These are phyloP conservation scores for Cavenderia fasciculata DNA, from an alignment of 78 protist genomes.

Conservation along the genomic window DNA sequence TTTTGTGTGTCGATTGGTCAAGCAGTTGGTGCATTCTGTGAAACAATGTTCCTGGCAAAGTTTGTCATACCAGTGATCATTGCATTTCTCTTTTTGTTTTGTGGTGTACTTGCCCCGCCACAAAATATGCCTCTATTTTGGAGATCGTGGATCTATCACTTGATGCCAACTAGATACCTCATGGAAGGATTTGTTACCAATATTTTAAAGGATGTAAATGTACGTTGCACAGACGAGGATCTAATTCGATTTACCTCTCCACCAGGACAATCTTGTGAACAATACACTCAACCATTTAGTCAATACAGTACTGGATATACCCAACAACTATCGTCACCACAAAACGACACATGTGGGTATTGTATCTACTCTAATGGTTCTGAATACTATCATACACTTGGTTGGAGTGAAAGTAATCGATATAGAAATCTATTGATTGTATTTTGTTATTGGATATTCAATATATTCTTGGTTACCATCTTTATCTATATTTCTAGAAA, in stretches of 20 bases:
- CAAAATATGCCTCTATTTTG: constrained; percentile 24
- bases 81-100: constrained; percentile 36
- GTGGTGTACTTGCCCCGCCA: constrained; percentile 64
- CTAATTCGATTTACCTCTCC: constrained; percentile 42
- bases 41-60: constrained; percentile 25
- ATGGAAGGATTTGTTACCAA: constrained; percentile 69
- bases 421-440: constrained; percentile 72
- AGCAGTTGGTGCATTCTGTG: constrained; percentile 54
- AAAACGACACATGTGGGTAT: constrained; percentile 23
- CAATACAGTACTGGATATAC: constrained; percentile 11
- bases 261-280: constrained; percentile 2
- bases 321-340: no score
- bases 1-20: constrained; percentile 53
- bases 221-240: constrained; percentile 15
- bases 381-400: constrained; percentile 10
- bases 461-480: background rate
- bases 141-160: constrained; percentile 43
- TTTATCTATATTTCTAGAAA: constrained; percentile 71
- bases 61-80: constrained; percentile 38
- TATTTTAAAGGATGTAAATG: constrained; percentile 5
- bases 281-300: constrained; percentile 17
- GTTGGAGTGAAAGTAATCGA: constrained; percentile 12
- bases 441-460: constrained; percentile 44
- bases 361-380: constrained; percentile 23
- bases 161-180: constrained; percentile 50